These are phyloP conservation scores for Ottelia alismoides DNA, from an alignment of 106 monocot genomes.

Conservation along the genomic window DNA sequence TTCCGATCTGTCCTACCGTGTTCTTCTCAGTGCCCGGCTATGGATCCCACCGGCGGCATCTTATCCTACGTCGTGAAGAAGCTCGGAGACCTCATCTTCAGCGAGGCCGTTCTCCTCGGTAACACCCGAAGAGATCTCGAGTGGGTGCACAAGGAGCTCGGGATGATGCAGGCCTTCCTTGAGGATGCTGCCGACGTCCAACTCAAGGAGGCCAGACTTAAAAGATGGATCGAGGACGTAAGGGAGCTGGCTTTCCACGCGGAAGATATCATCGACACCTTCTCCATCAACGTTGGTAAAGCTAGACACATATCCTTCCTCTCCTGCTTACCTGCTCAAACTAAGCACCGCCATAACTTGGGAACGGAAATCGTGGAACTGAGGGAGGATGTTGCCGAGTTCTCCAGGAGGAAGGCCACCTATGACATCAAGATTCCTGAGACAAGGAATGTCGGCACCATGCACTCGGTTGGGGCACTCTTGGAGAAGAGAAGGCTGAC, in stretches of 20 bases:
- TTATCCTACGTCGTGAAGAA: too few species aligned
- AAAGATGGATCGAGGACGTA: background rate
- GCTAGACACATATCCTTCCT: too few species aligned
- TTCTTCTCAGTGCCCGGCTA: too few species aligned
- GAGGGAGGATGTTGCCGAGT: background rate
- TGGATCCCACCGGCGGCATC: too few species aligned
- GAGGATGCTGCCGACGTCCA: background rate
- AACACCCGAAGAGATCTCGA: background rate
- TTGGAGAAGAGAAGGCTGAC: too few species aligned
- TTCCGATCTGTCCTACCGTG: too few species aligned
- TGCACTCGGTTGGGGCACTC: too few species aligned
- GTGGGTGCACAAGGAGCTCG: background rate
- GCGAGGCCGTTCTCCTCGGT: background rate
- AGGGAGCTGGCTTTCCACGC: background rate
- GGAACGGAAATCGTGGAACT: background rate
- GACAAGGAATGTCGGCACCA: background rate
- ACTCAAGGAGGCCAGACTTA: background rate
- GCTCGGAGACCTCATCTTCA: background rate
- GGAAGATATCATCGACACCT: background rate
- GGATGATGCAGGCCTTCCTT: background rate
- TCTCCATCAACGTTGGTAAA: background rate
- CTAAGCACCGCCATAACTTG: background rate
- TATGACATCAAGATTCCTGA: background rate
- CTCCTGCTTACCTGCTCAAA: background rate
- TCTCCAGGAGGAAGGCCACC: background rate